Conservation (phyloP, 306 rosid genomes). For the Fagus sylvatica region DNA sequence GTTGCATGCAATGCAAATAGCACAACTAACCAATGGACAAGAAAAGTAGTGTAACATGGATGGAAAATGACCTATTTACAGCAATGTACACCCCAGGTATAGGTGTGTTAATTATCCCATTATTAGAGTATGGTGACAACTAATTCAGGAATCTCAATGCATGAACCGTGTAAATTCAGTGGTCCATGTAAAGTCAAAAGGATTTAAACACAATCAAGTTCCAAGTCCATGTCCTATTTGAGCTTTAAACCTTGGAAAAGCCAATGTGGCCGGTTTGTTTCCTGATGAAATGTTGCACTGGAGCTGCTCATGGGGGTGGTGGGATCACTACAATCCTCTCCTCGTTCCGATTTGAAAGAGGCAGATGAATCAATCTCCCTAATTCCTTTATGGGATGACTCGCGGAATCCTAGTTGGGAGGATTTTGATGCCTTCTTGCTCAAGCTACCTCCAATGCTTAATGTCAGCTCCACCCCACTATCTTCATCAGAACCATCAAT, state of each 20-base stretch:
- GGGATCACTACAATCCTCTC: slow-evolving; percentile 70
- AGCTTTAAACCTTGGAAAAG: slow-evolving; percentile 75
- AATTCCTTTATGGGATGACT: slow-evolving; percentile 32
- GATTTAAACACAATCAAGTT: slow-evolving; percentile 33
- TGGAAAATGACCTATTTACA: slow-evolving; percentile 39
- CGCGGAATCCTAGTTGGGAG: slow-evolving; percentile 23
- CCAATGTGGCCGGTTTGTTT: slow-evolving; percentile 71
- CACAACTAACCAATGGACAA: background rate
- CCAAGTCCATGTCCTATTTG: slow-evolving; percentile 40
- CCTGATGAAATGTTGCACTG: slow-evolving; percentile 68
- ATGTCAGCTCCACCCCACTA: slow-evolving; percentile 76
- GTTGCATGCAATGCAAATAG: slow-evolving; percentile 11
- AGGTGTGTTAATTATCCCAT: slow-evolving; percentile 36
- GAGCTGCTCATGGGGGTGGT: slow-evolving; percentile 73
- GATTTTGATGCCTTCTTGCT: slow-evolving; percentile 53
- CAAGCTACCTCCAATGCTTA: slow-evolving; percentile 76
- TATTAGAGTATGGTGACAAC: slow-evolving; percentile 44
- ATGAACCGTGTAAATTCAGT: slow-evolving; percentile 43
- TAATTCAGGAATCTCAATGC: slow-evolving; percentile 50
- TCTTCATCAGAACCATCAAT: slow-evolving; percentile 50
- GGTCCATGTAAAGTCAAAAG: slow-evolving; percentile 41
- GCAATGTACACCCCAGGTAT: slow-evolving; percentile 26
- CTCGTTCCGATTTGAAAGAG: slow-evolving; percentile 72
- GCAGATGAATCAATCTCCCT: slow-evolving; percentile 51
- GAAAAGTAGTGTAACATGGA: slow-evolving; percentile 14